Base-by-base conservation (phyloP, 2,329 filamentous ascomycete species). In the Phialophora chinensis region DNA sequence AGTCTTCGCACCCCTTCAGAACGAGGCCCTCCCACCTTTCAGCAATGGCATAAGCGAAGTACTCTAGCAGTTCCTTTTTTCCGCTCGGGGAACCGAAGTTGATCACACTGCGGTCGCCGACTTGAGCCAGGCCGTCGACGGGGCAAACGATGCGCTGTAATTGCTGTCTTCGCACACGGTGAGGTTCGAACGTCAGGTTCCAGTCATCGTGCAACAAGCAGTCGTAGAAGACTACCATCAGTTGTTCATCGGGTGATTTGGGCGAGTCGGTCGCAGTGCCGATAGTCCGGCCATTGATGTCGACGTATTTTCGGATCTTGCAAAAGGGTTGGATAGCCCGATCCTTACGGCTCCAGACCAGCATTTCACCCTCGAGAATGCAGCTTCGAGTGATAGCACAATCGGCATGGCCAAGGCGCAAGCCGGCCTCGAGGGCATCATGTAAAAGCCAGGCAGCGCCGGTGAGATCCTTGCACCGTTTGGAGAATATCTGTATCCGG, bases 401-500 rank as follows among this genome's bases (percentile, higher is more conserved):
- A 7, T 83, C 80, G 0, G 82, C 68, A 1, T 79, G 78, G 2
- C 87, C 87, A 38, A 96, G 82, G 7, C 82, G 82, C 4, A 96
- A 79, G 3, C 89, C 89, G 3, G 87, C 80, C 49, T 84, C 82
- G 63, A 97, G 87, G 1, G 84, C 84, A 1, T 84, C 83, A 62
- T 91, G 88, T 25, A 96, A 77, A 1, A 80, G 82, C 11, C 77
- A 72, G 38, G 90, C 86, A 75, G 96, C 93, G 60, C 80, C 75
- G 0, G 92, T 97, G 53, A 92, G 94, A 71, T 97, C 91, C 75
- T 95, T 96, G 65, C 93, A 92, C 73, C 92, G 95, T 75, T 97
- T 97, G 10, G 92, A 96, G 75, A 95, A 97, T 33, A 97, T 94
- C 69, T 90, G 89, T 31, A 96, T 87, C 56, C 83, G 85, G 0